phyloP scores from a whole-genome alignment of 176 grass and related monocot genomes.

The Cenchrus purpureus region DNA sequence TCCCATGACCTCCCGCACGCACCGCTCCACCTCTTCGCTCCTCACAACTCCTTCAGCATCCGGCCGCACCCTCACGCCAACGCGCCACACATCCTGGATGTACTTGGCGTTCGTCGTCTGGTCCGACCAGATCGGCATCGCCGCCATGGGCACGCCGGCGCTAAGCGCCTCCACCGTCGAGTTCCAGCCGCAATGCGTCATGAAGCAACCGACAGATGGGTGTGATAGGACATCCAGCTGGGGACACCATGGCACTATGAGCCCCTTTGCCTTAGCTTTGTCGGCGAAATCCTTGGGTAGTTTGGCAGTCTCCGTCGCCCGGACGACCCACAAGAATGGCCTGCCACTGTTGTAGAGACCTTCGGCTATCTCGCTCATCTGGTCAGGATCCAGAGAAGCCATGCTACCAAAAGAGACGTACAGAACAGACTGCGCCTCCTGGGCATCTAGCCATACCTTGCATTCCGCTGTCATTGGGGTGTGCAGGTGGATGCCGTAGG shows the following conservation, averaged over 20 bases:
- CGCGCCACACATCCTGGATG: slow-evolving; percentile 62
- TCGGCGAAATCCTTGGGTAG: slow-evolving; percentile 14
- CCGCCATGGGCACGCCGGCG: slow-evolving; percentile 48
- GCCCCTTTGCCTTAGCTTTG: background rate
- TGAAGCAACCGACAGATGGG: slow-evolving; percentile 57
- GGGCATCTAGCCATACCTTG: slow-evolving; percentile 45
- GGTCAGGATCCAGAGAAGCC: background rate
- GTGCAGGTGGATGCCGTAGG: slow-evolving; percentile 55
- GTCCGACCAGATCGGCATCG: slow-evolving; percentile 65
- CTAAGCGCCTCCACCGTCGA: slow-evolving; percentile 53
- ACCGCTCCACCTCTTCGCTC: slow-evolving; percentile 38
- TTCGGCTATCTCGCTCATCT: slow-evolving; percentile 56
- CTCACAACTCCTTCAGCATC: background rate
- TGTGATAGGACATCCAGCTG: slow-evolving; percentile 74
- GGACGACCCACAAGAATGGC: slow-evolving; percentile 71
- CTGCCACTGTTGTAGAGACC: slow-evolving; percentile 42
- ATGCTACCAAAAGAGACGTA: slow-evolving; percentile 76
- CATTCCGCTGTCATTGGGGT: background rate
- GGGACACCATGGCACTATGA: slow-evolving; percentile 57
- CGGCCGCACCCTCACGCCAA: slow-evolving; percentile 45
- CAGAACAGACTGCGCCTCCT: slow-evolving; percentile 33
- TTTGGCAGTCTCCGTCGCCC: slow-evolving; percentile 32
- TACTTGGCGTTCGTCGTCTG: slow-evolving; percentile 79
- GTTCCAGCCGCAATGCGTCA: slow-evolving; percentile 79
- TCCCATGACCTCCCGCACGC: slow-evolving; percentile 45